Base-by-base conservation (phyloP, 441 rosid genomes). In the Croton setiger region DNA sequence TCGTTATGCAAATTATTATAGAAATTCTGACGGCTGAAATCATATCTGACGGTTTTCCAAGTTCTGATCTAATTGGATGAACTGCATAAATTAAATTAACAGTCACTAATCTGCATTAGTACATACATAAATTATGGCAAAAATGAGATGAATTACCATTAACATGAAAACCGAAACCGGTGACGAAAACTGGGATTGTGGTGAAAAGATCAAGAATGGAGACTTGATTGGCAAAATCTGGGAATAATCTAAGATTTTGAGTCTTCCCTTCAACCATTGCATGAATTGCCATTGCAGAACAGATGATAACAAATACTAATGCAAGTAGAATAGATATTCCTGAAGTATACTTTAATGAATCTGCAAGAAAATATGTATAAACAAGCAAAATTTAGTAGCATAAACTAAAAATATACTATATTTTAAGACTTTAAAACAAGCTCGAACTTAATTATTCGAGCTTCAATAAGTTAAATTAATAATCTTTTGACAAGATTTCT, bases 121-220 rank as follows among this genome's bases (percentile, higher is more conserved):
- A n/a, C n/a, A n/a, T n/a, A n/a, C n/a, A n/a, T n/a, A n/a, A n/a
- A n/a, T n/a, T n/a, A n/a, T n/a, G n/a, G n/a, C n/a, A n/a, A n/a
- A n/a, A n/a, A n/a, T 2, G 0, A 33, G 4, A 15, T 44, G 12
- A 14, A 5, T 13, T 81, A 82, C 85, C 86, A 36, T 82, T 82
- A 15, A 71, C 76, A 37, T 84, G 88, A 44, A 84, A 82, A 7
- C 78, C 78, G 48, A 78, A 75, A 39, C 82, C 80, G 1, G 81
- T 80, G 52, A 84, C 86, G 14, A 84, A 78, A 15, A 80, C 78
- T 0, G 86, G 88, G 60, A 82, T 81, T 64, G 80, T 78, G 3
- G 85, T 84, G 81, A 84, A 84, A 48, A 84, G 80, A 21, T 75
- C 71, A 67, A 71, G 74, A 31, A 78, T 3, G 0, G 84, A 80